These are phyloP conservation scores for Yamadazyma sp. DNA, from an alignment of 1,139 yeast species.

Conservation along the genomic window DNA sequence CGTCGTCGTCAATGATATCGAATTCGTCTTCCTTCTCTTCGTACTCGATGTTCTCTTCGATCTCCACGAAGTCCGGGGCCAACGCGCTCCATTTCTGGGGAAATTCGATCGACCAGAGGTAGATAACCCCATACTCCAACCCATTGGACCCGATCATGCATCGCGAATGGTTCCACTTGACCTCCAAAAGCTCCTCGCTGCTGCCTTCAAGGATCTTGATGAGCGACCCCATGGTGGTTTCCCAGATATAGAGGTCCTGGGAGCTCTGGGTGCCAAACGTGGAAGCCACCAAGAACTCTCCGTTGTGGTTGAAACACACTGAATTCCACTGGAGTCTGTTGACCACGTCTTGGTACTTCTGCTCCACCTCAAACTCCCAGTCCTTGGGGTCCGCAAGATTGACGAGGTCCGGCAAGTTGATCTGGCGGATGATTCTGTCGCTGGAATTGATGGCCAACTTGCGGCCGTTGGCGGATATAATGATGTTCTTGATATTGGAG, in stretches of 20 bases:
- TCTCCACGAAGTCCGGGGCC: constrained; percentile 95
- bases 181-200: constrained; percentile 80
- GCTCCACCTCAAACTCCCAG: constrained; percentile 70
- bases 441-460: constrained; percentile 77
- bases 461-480: constrained; percentile 64
- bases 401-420: constrained; percentile 52
- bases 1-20: constrained; percentile 72
- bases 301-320: constrained; percentile 71
- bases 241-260: constrained; percentile 93
- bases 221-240: constrained; percentile 81
- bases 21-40: constrained; percentile 91
- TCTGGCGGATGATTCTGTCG: constrained; percentile 79
- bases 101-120: constrained; percentile 78
- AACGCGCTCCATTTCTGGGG: constrained; percentile 97
- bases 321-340: constrained; percentile 89
- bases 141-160: constrained; percentile 89
- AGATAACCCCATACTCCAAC: constrained; percentile 78
- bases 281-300: constrained; percentile 85
- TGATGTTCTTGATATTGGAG: constrained; percentile 71
- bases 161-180: constrained; percentile 78
- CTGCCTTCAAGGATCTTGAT: constrained; percentile 91
- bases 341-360: constrained; percentile 87
- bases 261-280: constrained; percentile 77
- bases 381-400: constrained; percentile 27
- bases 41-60: constrained; percentile 88